These are phyloP conservation scores for Adansonia madagascariensis DNA, from an alignment of 441 rosid genomes.

Conservation along the genomic window DNA sequence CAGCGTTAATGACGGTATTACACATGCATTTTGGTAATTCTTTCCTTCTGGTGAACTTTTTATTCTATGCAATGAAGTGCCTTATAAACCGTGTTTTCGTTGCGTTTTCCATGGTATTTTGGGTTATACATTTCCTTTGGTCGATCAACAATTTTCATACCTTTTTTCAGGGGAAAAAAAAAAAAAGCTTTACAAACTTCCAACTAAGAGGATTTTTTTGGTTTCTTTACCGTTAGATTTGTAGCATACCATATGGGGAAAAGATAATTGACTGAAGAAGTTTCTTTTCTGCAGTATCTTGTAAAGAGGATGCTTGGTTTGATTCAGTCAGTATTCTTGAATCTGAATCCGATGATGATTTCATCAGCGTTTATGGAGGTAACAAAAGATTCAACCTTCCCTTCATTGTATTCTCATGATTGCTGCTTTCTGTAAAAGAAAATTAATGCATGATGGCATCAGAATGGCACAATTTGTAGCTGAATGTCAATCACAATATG, in stretches of 20 bases:
- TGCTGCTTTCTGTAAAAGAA: neutral
- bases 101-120: neutral
- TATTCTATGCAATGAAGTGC: neutral
- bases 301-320: conserved; percentile 83
- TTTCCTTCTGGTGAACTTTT: neutral
- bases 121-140: neutral
- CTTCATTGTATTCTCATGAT: neutral
- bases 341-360: conserved; percentile 87
- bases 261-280: neutral
- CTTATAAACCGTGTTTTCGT: neutral
- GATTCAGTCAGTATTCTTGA: conserved; percentile 81
- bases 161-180: neutral
- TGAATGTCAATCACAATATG: neutral
- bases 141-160: neutral
- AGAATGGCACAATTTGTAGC: neutral
- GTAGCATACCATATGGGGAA: neutral
- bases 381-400: conserved; percentile 26
- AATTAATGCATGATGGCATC: neutral
- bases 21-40: neutral
- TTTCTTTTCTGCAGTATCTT: conserved; percentile 45
- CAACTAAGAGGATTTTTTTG: neutral
- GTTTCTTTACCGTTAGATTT: neutral
- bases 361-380: conserved; percentile 78
- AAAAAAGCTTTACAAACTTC: neutral
- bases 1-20: neutral